These are phyloP conservation scores for Sugiyamaella grinbergsii DNA, from an alignment of 1,139 yeast species.

Conservation along the genomic window DNA sequence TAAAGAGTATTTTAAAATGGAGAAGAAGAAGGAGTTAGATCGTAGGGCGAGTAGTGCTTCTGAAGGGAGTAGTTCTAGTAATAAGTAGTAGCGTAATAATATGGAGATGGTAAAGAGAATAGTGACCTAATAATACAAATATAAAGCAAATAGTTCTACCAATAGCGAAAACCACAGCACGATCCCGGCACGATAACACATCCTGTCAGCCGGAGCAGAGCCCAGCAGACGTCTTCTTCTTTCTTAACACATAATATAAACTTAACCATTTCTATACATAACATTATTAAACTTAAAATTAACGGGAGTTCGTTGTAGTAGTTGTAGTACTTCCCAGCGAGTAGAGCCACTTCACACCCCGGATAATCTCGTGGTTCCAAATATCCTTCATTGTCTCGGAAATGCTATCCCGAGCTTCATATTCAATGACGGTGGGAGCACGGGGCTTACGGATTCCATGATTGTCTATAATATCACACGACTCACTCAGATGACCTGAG, in stretches of 20 bases:
- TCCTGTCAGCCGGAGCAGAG: background rate
- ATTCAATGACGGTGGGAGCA: conserved; percentile 38
- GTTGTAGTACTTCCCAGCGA: conserved; percentile 32
- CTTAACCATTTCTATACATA: conserved; percentile 3
- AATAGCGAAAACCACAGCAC: no score
- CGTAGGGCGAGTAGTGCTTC: background rate
- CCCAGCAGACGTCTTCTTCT: background rate
- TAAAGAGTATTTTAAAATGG: conserved; percentile 47
- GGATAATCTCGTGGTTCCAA: conserved; percentile 78
- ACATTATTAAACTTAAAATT: background rate
- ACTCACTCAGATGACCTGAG: conserved; percentile 51
- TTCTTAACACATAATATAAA: no score
- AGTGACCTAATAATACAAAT: no score
- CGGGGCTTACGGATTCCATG: conserved; percentile 42
- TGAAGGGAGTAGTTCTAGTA: no score
- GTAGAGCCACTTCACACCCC: conserved; percentile 65
- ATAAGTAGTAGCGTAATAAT: no score
- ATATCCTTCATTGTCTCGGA: conserved; percentile 72
- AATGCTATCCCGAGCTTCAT: conserved; percentile 50
- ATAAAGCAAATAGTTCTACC: no score
- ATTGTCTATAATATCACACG: conserved; percentile 52
- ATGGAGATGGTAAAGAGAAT: no score
- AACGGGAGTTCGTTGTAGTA: conserved; percentile 2
- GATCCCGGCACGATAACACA: no score
- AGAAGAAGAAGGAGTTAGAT: conserved; percentile 10